A percentile compares a stretch with the other conserved stretches of the same genome.
Conservation (phyloP, 2,329 filamentous ascomycete genomes). For the Diaporthe sp. region DNA sequence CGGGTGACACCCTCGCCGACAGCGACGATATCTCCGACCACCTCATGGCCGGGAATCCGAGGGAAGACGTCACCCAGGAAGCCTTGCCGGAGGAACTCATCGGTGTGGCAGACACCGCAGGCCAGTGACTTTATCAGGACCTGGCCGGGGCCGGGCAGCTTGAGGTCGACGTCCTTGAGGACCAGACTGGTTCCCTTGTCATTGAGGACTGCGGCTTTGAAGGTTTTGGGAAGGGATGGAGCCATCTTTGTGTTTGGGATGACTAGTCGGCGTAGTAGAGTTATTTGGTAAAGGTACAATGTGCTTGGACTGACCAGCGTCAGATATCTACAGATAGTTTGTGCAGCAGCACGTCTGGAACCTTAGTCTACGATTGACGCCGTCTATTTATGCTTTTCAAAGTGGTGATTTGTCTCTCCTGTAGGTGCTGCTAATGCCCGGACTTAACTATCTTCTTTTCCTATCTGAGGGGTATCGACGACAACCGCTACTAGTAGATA, state of each 20-base stretch:
- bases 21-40: constrained; percentile 74
- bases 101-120: constrained; percentile 78
- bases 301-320: neutral
- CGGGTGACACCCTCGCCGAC: constrained; percentile 66
- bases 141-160: constrained; percentile 64
- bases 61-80: constrained; percentile 67
- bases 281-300: neutral
- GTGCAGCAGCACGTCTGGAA: too few relatives aligned
- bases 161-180: constrained; percentile 69
- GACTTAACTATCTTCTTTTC: neutral
- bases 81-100: constrained; percentile 60
- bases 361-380: neutral
- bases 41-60: constrained; percentile 76
- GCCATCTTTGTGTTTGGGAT: neutral
- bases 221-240: constrained; percentile 66
- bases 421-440: neutral
- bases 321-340: neutral
- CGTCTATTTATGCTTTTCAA: neutral
- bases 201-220: constrained; percentile 73
- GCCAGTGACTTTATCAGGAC: constrained; percentile 78
- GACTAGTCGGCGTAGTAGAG: neutral
- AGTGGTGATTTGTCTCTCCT: too few relatives aligned
- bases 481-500: neutral
- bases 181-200: constrained; percentile 61
- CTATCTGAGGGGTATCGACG: neutral